Conservation (phyloP, 2,329 filamentous ascomycete species). For the Cercospora sp. region DNA sequence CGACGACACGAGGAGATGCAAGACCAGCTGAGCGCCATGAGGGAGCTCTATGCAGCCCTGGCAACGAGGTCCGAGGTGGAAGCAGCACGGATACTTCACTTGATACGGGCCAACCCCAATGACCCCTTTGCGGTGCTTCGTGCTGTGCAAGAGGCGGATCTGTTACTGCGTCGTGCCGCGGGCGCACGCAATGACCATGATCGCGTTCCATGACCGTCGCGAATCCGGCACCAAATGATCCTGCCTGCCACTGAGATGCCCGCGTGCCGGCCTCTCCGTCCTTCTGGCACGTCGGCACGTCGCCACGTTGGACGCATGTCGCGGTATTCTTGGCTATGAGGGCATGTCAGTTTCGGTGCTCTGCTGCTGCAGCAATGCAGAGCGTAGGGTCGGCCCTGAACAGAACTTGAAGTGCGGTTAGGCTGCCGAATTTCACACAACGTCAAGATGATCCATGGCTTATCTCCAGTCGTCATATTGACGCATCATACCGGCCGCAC, state of each 20-base stretch:
- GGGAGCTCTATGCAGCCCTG: constrained; percentile 10
- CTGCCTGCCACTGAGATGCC: background rate
- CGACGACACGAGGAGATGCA: constrained; percentile 8
- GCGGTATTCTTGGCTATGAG: background rate
- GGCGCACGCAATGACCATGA: constrained; percentile 1
- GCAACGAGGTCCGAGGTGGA: constrained; percentile 3
- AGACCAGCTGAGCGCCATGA: constrained; percentile 8
- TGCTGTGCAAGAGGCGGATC: constrained; percentile 13
- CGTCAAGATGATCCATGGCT: background rate
- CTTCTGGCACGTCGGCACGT: background rate
- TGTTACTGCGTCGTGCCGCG: constrained; percentile 12
- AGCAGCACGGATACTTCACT: constrained; percentile 7
- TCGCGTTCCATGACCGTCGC: background rate
- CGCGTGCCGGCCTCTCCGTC: background rate
- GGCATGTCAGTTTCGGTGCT: background rate
- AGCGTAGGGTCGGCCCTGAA: background rate
- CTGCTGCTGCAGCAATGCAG: background rate
- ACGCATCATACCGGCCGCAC: background rate
- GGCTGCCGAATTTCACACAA: background rate
- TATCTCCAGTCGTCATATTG: background rate
- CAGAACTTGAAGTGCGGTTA: background rate
- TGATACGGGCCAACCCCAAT: constrained; percentile 8
- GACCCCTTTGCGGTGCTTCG: constrained; percentile 15
- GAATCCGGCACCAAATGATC: background rate
- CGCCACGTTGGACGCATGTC: background rate